A percentile compares a stretch with the other conserved stretches of the same genome.
These are phyloP conservation scores for Cystobasidium onofrii DNA, from an alignment of 768 basidiomycete genomes.

Conservation along the genomic window DNA sequence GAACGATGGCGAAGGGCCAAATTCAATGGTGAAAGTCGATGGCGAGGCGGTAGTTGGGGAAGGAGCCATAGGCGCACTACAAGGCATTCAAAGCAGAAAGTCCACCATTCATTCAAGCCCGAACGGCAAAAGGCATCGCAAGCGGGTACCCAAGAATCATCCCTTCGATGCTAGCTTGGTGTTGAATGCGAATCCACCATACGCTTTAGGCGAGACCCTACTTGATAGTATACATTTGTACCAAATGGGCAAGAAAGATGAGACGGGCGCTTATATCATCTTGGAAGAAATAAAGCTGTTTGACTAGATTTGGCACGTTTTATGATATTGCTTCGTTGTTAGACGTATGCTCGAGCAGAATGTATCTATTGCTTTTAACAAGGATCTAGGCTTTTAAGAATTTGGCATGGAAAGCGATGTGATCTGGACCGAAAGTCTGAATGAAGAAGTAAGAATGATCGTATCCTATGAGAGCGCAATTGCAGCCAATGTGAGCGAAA, in stretches of 20 bases:
- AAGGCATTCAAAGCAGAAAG: neutral
- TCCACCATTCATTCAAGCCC: neutral
- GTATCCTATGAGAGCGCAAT: slow-evolving; percentile 33
- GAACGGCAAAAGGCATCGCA: neutral
- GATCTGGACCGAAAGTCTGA: slow-evolving; percentile 45
- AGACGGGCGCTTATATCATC: neutral
- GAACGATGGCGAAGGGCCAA: neutral
- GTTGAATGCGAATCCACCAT: neutral
- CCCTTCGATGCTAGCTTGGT: slow-evolving; percentile 8
- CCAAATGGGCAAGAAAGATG: slow-evolving; percentile 21
- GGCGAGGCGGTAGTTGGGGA: neutral
- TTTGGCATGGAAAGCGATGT: slow-evolving; percentile 83
- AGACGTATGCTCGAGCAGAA: no score
- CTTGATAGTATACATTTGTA: slow-evolving; percentile 11
- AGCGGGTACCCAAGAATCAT: slow-evolving; percentile 2
- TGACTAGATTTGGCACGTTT: neutral
- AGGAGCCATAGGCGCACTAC: neutral
- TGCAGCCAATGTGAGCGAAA: no score
- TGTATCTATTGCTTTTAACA: neutral
- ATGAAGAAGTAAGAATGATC: slow-evolving; percentile 43
- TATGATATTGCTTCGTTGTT: no score
- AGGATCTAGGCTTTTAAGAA: slow-evolving; percentile 62
- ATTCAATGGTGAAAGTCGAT: neutral
- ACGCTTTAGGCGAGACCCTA: neutral
- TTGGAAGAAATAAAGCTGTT: neutral